Evolutionary conservation across 495 filamentous ascomycete genomes (phyloP), one percentile per base, ranked within the genome.

Genomic region (Penicillium dipodomyicola): DNA sequence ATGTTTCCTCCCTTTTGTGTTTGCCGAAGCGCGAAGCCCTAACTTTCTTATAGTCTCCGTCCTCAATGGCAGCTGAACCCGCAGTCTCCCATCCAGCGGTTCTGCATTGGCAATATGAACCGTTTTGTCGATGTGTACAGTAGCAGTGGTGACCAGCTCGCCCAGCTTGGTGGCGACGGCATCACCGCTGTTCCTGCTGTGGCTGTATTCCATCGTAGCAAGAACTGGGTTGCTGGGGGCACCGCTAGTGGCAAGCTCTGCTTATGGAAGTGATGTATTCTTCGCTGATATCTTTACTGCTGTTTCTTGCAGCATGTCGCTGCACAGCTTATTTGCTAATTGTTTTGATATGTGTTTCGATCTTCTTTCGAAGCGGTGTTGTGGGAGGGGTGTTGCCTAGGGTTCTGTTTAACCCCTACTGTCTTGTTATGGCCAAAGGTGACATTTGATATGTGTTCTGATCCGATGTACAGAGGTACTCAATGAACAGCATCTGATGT

Each of bases 21-120:
- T 17, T 33, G 37, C 15, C 35, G 9, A 37, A 32, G 14, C 40
- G 10, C n/a, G 20, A 30, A 6, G 17, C 5, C 8, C 50, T 60
- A 57, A 55, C 49, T 42, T 12, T 52, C 77, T 7, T 80, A 74
- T 15, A 96, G 95, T 57, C 78, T 98, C 8, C 90, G 92, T 50
- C 87, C 94, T 4, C 90, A 96, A 61, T 98, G 94, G 94, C 95
- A 97, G 71, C 69, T 79, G 19, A 82, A 80, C 49, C 94, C 94
- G 0, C 76, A 78, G 37, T 88, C 92, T 47, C 84, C 83, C 23
- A 82, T 91, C 6, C 87, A 96, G 52, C 88, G 90, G 46, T 90
- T 97, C 71, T 91, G 85, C 43, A 93, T 98, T 56, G 95, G 90
- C 1, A 97, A 96, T 67, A 97, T 97, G 94, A 96, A 96, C 67